Evolutionary conservation across 192 early-diverging fungal genomes (phyloP).

Genomic region (Backusella sp.): DNA sequence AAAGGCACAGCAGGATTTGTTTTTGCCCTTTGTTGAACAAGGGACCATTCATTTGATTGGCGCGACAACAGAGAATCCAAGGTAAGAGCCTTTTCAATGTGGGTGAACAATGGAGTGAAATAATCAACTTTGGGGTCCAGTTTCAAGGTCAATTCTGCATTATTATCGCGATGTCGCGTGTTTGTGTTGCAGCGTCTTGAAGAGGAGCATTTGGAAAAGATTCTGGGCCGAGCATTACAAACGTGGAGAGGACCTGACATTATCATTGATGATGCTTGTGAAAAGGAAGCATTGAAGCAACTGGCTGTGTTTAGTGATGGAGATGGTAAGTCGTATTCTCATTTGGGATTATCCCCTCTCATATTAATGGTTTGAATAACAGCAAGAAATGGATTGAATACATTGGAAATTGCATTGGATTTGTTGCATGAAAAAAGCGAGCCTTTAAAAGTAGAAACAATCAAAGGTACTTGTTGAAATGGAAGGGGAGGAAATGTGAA

Average conservation of each 20-base stretch:
- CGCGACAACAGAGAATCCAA: slow-evolving; percentile 80
- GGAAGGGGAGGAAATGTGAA: too few species aligned
- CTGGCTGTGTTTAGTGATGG: slow-evolving; percentile 77
- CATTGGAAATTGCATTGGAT: slow-evolving; percentile 56
- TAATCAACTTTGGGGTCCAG: background rate
- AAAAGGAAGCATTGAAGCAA: slow-evolving; percentile 38
- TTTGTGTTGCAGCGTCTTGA: slow-evolving; percentile 71
- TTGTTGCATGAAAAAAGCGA: slow-evolving; percentile 11
- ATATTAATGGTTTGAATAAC: too few species aligned
- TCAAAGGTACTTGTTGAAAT: slow-evolving; percentile 44
- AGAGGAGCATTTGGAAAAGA: slow-evolving; percentile 54
- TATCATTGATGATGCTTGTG: slow-evolving; percentile 21
- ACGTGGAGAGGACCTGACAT: slow-evolving; percentile 36
- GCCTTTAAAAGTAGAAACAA: slow-evolving; percentile 43
- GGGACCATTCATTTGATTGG: slow-evolving; percentile 70
- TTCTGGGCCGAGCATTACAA: slow-evolving; percentile 56
- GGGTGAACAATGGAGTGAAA: too few species aligned
- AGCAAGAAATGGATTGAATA: slow-evolving; percentile 69
- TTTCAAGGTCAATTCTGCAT: slow-evolving; percentile 79
- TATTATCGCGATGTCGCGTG: slow-evolving; percentile 79
- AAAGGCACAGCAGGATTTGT: slow-evolving; percentile 86
- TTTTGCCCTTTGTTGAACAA: slow-evolving; percentile 77
- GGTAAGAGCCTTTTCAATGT: background rate
- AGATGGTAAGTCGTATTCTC: slow-evolving; percentile 48
- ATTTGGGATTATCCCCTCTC: background rate